phyloP scores from a whole-genome alignment of 2,329 filamentous ascomycete genomes.

The Botrytis cinerea region DNA sequence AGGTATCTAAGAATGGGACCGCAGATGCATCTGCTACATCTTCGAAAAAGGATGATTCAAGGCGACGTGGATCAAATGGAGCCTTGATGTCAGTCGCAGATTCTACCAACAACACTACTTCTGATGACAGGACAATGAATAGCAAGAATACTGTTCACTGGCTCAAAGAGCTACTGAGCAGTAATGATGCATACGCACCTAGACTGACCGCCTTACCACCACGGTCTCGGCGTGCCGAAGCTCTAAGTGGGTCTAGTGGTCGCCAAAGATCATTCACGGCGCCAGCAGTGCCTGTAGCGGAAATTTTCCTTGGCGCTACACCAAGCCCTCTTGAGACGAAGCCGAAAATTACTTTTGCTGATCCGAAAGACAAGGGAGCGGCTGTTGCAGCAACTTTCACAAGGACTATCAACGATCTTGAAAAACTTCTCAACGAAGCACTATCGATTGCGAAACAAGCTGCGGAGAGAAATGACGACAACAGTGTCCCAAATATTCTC shows the following conservation, averaged over 20 bases:
- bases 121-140: constrained; percentile 25
- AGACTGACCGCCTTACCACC: constrained; percentile 38
- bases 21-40: constrained; percentile 26
- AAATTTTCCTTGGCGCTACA: constrained; percentile 29
- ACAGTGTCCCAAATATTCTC: constrained; percentile 31
- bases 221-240: constrained; percentile 28
- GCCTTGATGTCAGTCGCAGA: constrained; percentile 7
- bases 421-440: constrained; percentile 43
- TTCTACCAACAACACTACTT: constrained; percentile 20
- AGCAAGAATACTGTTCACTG: constrained; percentile 36
- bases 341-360: constrained; percentile 17
- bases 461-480: constrained; percentile 35
- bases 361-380: constrained; percentile 22
- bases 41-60: constrained; percentile 8
- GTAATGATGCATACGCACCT: constrained; percentile 35
- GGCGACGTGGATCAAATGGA: constrained; percentile 11
- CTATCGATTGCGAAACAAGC: constrained; percentile 43
- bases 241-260: constrained; percentile 16
- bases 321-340: constrained; percentile 19
- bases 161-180: constrained; percentile 37
- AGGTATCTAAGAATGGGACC: constrained; percentile 13
- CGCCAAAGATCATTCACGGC: constrained; percentile 27
- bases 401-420: constrained; percentile 43
- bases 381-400: constrained; percentile 39
- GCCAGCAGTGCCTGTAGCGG: constrained; percentile 24